Percentiles rank a stretch among this genome's conserved stretches.
phyloP scores from a whole-genome alignment of 2,329 filamentous ascomycete species.

The Calonectria crousiana region DNA sequence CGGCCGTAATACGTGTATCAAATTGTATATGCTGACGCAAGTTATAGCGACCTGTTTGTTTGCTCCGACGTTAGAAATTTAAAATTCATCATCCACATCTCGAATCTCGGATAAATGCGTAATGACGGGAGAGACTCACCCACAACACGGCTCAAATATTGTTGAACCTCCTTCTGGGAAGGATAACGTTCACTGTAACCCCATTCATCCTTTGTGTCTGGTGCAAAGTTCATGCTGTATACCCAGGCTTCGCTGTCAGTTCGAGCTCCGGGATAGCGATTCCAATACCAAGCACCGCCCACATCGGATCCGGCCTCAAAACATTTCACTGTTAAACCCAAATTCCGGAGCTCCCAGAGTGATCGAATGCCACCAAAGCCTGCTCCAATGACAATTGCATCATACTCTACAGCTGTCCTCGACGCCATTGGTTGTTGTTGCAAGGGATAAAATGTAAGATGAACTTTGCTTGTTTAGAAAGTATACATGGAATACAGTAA shows the following conservation, averaged over 20 bases:
- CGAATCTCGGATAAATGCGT: too few relatives aligned
- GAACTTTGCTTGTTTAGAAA: background rate
- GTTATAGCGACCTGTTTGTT: conserved; percentile 7
- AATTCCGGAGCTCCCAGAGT: conserved; percentile 19
- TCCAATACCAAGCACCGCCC: conserved; percentile 35
- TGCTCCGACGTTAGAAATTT: background rate
- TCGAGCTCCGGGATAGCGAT: conserved; percentile 31
- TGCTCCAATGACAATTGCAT: conserved; percentile 27
- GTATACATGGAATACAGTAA: background rate
- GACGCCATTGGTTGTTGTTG: background rate
- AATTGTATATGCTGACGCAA: conserved; percentile 16
- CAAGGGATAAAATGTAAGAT: background rate
- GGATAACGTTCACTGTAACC: conserved; percentile 21
- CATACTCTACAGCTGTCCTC: background rate
- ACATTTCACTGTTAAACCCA: conserved; percentile 22
- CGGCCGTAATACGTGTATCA: background rate
- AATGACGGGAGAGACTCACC: background rate
- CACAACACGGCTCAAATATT: conserved; percentile 22
- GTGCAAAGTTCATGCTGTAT: conserved; percentile 23
- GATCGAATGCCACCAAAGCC: conserved; percentile 29
- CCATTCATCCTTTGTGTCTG: conserved; percentile 2
- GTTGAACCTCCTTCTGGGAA: conserved; percentile 20
- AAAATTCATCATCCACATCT: background rate
- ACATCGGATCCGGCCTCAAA: conserved; percentile 30
- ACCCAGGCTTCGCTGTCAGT: conserved; percentile 28